A percentile compares a stretch with the other conserved stretches of the same genome.
Evolutionary conservation across 495 filamentous ascomycete genomes (phyloP).

Genomic region (Cercophora scortea): DNA sequence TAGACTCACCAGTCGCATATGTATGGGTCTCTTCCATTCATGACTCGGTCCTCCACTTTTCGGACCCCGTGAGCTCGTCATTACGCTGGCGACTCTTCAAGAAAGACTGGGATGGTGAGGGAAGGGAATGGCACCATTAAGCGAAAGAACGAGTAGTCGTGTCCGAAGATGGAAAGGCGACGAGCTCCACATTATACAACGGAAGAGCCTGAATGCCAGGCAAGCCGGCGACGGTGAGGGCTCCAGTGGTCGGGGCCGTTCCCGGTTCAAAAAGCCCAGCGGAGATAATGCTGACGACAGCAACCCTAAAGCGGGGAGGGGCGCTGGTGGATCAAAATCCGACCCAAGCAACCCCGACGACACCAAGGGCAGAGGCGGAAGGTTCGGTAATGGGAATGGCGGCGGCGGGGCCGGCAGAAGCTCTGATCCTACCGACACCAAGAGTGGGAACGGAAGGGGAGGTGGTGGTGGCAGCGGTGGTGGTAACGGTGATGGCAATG

Average conservation of each 20-base stretch:
- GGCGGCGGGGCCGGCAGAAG: conserved; percentile 2
- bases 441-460: conserved; percentile 3
- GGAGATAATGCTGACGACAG: neutral
- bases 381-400: neutral
- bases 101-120: conserved; percentile 13
- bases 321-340: neutral
- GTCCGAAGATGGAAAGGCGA: conserved; percentile 4
- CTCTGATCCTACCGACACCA: neutral
- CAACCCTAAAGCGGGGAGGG: neutral
- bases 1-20: too few species aligned
- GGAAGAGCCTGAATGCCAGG: conserved; percentile 1
- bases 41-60: neutral
- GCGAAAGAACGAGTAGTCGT: neutral
- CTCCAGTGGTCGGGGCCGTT: neutral
- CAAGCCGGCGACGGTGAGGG: conserved; percentile 9
- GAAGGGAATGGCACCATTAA: conserved; percentile 24
- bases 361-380: neutral
- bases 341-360: neutral
- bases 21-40: neutral
- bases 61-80: conserved; percentile 12
- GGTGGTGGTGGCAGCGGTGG: conserved; percentile 8
- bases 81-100: conserved; percentile 7
- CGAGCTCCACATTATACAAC: neutral
- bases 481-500: conserved; percentile 9
- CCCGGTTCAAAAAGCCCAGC: neutral